Evolutionary conservation across 495 filamentous ascomycete genomes (phyloP), one percentile per base, ranked within the genome.

Genomic region (Trichoderma orchidacearum): DNA sequence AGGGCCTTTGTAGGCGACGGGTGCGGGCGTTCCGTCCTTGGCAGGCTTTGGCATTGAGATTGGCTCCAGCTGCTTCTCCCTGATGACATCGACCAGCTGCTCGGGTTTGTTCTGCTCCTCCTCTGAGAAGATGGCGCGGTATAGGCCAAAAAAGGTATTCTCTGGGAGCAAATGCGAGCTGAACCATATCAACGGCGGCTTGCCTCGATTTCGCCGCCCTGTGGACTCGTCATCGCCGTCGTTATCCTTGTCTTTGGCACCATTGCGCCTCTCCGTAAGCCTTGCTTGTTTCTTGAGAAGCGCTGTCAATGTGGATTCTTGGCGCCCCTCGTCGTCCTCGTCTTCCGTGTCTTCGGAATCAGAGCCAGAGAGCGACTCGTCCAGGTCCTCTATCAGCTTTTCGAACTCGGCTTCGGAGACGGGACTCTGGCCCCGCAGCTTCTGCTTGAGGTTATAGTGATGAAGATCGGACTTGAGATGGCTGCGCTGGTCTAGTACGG

Each of bases 381-480:
- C 83, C 18, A 95, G 74, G 32, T 89, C 81, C 17, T 83, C 89
- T 11, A 96, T 73, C 12, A 96, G 78, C 64, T 84, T 86, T 62
- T 88, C 85, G 56, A 97, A 97, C 45, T 95, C 86, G 11, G 62
- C 61, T 57, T 97, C 93, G 11, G 80, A 77, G 1, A 96, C 83
- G 0, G 83, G 72, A 11, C 72, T 74, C 48, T 73, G 76, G 0
- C 87, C 88, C 54, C 84, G 78, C 31, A 95, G 69, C 71, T 87
- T 92, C 64, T 87, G 89, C 68, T 95, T 96, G 51, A 96, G 66
- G 66, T 98, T 98, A 69, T 96, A 97, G 55, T 85, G 78, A 69
- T 98, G 93, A 50, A 92, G 76, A 67, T 98, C 93, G n/a, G 91
- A 95, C 55, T 85, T 84, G 27, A 87, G 82, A 72, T 98, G 93